A percentile compares a stretch with the other conserved stretches of the same genome.
These are phyloP conservation scores for Prunus mira DNA, from an alignment of 306 rosid genomes.

Conservation along the genomic window DNA sequence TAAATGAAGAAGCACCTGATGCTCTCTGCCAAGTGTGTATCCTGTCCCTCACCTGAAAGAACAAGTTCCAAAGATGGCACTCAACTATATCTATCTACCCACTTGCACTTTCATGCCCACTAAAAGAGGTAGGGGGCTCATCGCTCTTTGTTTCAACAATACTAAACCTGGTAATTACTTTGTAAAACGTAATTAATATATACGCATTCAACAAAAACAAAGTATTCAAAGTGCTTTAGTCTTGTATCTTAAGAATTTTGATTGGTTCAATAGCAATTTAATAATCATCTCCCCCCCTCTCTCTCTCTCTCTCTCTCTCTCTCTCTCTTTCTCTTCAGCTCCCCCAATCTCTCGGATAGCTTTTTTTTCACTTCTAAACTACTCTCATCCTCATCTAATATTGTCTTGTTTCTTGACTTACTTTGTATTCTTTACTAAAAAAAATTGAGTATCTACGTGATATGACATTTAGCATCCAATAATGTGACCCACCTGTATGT, in stretches of 20 bases:
- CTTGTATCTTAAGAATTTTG: not conserved
- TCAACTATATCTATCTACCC: not conserved
- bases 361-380: not conserved
- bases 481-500: not conserved
- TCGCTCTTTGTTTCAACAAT: not conserved
- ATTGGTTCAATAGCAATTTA: not conserved
- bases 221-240: not conserved
- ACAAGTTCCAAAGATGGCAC: conserved; percentile 12
- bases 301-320: not conserved
- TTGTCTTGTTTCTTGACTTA: not conserved
- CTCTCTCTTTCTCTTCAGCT: not conserved
- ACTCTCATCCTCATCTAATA: not conserved
- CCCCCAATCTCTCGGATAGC: too few relatives aligned
- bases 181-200: not conserved
- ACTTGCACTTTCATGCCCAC: not conserved
- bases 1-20: not conserved
- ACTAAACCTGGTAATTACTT: not conserved
- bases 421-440: not conserved
- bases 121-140: not conserved
- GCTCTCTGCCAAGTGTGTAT: not conserved
- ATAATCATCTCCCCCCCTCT: not conserved
- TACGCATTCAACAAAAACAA: not conserved
- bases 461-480: not conserved
- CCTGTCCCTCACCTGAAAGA: conserved; percentile 12
- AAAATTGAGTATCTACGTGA: not conserved